Base-by-base conservation (phyloP, 768 basidiomycete species). In the Gloeopeniophorella convolvens region DNA sequence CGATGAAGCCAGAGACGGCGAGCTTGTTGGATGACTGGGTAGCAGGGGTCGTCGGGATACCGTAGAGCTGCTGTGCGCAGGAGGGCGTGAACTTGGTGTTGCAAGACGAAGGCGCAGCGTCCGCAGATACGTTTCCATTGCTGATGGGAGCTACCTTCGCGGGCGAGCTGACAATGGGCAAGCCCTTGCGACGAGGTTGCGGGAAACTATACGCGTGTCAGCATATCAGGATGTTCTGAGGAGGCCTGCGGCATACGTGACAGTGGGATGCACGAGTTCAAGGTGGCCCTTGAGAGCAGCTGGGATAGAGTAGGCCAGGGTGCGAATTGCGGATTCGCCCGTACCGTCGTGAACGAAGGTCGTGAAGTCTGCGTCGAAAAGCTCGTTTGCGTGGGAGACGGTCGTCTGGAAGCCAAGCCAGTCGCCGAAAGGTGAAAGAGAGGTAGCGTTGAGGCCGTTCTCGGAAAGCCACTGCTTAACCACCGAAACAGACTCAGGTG, bases 261-360 rank as follows among this genome's bases (percentile, higher is more conserved):
- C 45, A 2, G 60, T 57, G 13, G 60, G 60, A 48, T 58, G 60
- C 13, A 56, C 48, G 11, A 60, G 40, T 21, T 55, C 27, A 31
- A 60, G 36, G 36, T 55, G 54, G n/a, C 46, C 42, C 50, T 50
- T 41, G 21, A 61, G 39, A 10, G 31, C 30, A 3, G 49, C 47
- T 10, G 56, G 59, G 35, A 61, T 47, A n/a, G 59, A 58, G 45
- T 61, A 61, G 3, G 50, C 45, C 15, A 58, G 42, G 15, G 56
- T 60, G 15, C 59, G 60, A 15, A 60, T 30, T 15, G 37, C 42
- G 35, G 35, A 30, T 46, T 52, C 23, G n/a, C 56, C 59, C 11
- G 46, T 58, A 4, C 26, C 35, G 11, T 48, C 31, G 31, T 60
- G 56, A 15, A 24, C 47, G 50, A 60, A 60, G 4, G 36, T 21